Evolutionary conservation across 768 basidiomycete species (phyloP).

Genomic region (Collybiopsis luxurians): DNA sequence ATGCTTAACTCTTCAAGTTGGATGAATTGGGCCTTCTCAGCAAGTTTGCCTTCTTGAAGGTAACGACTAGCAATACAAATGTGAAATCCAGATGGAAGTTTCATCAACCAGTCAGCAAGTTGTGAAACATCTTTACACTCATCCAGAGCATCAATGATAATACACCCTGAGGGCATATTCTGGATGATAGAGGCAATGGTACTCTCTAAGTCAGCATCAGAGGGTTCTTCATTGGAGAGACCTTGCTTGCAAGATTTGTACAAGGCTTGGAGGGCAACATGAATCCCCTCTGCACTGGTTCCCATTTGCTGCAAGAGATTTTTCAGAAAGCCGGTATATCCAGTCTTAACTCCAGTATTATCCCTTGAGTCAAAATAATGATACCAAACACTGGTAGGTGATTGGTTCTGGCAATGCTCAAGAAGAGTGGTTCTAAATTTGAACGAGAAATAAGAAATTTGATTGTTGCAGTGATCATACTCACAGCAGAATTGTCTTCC

Average conservation of each 20-base stretch:
- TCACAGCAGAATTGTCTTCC: not conserved
- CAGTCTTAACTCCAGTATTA: not conserved
- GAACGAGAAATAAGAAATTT: not conserved
- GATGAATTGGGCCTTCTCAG: not conserved
- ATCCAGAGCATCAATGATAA: not conserved
- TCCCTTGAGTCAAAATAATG: not conserved
- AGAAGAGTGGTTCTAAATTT: not conserved
- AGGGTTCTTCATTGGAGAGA: not conserved
- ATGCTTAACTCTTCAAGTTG: not conserved
- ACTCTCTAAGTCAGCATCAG: not conserved
- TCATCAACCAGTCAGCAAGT: not conserved
- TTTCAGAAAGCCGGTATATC: not conserved
- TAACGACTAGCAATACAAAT: not conserved
- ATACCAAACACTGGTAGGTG: no score
- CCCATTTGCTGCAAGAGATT: not conserved
- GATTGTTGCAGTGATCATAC: not conserved
- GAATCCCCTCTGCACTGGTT: not conserved
- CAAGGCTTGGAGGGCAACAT: not conserved
- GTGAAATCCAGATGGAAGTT: not conserved
- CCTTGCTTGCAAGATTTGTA: not conserved
- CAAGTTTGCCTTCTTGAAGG: not conserved
- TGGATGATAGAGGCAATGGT: no score
- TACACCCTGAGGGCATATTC: not conserved
- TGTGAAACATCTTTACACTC: not conserved
- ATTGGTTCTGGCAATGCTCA: not conserved